These are phyloP conservation scores for Paxillus involutus DNA, from an alignment of 768 basidiomycete species.

Conservation along the genomic window DNA sequence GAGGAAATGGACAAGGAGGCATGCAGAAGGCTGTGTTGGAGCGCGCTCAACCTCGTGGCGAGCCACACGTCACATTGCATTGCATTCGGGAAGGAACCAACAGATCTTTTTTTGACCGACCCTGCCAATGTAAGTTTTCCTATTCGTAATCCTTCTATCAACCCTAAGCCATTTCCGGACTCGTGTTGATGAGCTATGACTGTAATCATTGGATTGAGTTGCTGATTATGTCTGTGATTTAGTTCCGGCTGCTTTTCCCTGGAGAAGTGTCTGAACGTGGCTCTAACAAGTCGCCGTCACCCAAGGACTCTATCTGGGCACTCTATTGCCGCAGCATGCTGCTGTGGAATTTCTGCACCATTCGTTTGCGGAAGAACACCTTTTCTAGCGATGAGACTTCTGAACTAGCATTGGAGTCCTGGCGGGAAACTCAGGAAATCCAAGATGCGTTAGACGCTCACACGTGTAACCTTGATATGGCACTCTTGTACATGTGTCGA, in stretches of 20 bases:
- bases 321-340: slow-evolving; percentile 82
- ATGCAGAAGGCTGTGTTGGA: slow-evolving; percentile 76
- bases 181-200: not conserved
- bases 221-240: slow-evolving; percentile 7
- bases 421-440: slow-evolving; percentile 64
- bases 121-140: slow-evolving; percentile 57
- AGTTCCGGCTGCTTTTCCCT: slow-evolving; percentile 61
- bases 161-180: slow-evolving; percentile 9
- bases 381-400: slow-evolving; percentile 53
- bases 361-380: slow-evolving; percentile 45
- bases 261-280: slow-evolving; percentile 63
- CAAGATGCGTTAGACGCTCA: slow-evolving; percentile 69
- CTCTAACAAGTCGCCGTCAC: slow-evolving; percentile 47
- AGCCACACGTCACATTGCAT: slow-evolving; percentile 69
- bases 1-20: slow-evolving; percentile 65
- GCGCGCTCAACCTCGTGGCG: slow-evolving; percentile 65
- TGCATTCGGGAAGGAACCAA: slow-evolving; percentile 58
- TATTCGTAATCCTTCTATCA: not conserved
- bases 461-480: slow-evolving; percentile 67
- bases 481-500: slow-evolving; percentile 62
- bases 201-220: slow-evolving; percentile 3
- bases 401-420: slow-evolving; percentile 59
- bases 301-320: slow-evolving; percentile 81
- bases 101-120: slow-evolving; percentile 59
- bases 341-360: slow-evolving; percentile 68